Conservation (phyloP, 257 asterid genomes). For the Penstemon eatonii region DNA sequence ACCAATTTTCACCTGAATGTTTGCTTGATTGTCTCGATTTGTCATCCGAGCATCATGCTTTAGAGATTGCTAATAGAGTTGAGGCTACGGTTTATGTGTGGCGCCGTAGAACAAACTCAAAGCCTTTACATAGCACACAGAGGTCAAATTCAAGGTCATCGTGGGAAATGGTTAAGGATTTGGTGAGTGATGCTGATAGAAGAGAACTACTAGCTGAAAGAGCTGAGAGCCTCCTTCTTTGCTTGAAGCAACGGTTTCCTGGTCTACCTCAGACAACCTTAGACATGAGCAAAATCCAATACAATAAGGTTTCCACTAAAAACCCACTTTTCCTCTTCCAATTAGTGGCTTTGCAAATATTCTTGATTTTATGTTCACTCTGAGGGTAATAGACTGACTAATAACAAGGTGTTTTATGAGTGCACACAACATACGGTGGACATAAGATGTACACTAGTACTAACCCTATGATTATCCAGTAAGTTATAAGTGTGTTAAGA, state of each 20-base stretch:
- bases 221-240: slow-evolving; percentile 69
- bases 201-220: slow-evolving; percentile 57
- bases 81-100: slow-evolving; percentile 66
- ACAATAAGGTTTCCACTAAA: slow-evolving; percentile 54
- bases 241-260: slow-evolving; percentile 68
- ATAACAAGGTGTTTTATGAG: too few species aligned
- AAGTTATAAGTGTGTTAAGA: too few species aligned
- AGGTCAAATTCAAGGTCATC: slow-evolving; percentile 66
- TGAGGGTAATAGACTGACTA: too few species aligned
- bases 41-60: slow-evolving; percentile 76
- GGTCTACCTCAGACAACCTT: slow-evolving; percentile 81
- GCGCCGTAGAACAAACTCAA: slow-evolving; percentile 50
- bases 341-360: slow-evolving; percentile 2
- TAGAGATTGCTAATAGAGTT: slow-evolving; percentile 70
- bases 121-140: slow-evolving; percentile 36
- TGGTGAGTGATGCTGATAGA: slow-evolving; percentile 62
- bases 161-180: slow-evolving; percentile 78
- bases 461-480: too few species aligned
- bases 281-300: slow-evolving; percentile 78
- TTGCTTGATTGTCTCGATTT: slow-evolving; percentile 75
- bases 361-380: background rate
- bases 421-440: too few species aligned
- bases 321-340: background rate
- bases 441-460: too few species aligned
- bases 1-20: slow-evolving; percentile 69